These are phyloP conservation scores for Pseudocercospora pini-densiflorae DNA, from an alignment of 2,329 filamentous ascomycete species.

Conservation along the genomic window DNA sequence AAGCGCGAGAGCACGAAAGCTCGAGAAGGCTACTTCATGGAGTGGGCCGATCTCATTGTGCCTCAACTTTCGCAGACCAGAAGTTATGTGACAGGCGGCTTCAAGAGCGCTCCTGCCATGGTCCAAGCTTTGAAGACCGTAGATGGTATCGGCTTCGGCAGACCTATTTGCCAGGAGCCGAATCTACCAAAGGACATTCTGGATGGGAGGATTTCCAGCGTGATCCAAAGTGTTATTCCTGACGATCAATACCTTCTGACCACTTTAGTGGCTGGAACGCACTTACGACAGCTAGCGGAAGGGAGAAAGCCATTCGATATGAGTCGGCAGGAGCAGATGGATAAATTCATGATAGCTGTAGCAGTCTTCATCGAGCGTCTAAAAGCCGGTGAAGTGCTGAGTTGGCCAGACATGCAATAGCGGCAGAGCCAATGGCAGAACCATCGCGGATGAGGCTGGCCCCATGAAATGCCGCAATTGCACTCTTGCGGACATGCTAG, in stretches of 20 bases:
- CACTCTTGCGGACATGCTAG: background rate
- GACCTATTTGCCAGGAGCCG: constrained; percentile 56
- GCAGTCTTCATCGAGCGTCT: background rate
- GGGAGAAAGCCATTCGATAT: constrained; percentile 56
- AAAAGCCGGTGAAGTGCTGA: background rate
- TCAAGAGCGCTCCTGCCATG: constrained; percentile 61
- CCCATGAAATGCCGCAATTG: background rate
- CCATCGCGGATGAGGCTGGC: no score
- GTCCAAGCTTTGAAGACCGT: constrained; percentile 59
- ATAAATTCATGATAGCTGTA: background rate
- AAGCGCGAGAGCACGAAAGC: constrained; percentile 57
- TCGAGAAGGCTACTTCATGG: constrained; percentile 56
- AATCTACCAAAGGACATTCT: constrained; percentile 49
- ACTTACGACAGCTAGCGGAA: constrained; percentile 56
- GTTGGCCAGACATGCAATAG: background rate
- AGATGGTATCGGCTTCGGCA: constrained; percentile 62
- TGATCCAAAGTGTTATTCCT: constrained; percentile 52
- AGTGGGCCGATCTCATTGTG: constrained; percentile 60
- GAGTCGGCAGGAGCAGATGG: constrained; percentile 43
- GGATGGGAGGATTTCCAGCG: constrained; percentile 48
- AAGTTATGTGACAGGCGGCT: constrained; percentile 62
- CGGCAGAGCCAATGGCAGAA: no score
- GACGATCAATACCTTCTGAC: constrained; percentile 47
- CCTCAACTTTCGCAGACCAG: constrained; percentile 56
- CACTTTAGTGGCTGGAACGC: constrained; percentile 49